Evolutionary conservation across 108 stramenopile genomes (phyloP).

Genomic region (Nannochloropsis oceanica): DNA sequence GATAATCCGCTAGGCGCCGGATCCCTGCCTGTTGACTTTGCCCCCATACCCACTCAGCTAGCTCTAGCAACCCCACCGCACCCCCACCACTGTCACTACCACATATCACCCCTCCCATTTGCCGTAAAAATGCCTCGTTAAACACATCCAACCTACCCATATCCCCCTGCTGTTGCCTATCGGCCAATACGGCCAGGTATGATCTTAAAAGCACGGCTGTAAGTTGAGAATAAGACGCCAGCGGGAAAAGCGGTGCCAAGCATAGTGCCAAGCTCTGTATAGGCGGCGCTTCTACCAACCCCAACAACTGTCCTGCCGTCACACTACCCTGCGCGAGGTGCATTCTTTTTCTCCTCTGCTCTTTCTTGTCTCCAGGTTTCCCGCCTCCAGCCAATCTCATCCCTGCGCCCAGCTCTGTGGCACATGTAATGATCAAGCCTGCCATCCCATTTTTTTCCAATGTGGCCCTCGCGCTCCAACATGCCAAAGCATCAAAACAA

Average conservation of each 20-base stretch:
- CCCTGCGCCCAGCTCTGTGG: not conserved
- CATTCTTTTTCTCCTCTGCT: not conserved
- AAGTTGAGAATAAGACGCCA: not conserved
- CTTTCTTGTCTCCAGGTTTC: not conserved
- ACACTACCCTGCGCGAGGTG: not conserved
- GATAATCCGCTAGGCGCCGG: not conserved
- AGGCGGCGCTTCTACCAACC: not conserved
- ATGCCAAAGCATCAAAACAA: not conserved
- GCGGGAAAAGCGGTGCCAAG: not conserved
- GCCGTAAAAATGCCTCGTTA: not conserved
- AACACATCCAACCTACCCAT: not conserved
- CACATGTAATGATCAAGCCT: not conserved
- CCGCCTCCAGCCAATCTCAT: not conserved
- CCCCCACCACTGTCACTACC: not conserved
- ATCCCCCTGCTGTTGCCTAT: not conserved
- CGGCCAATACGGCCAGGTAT: not conserved
- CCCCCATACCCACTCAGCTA: not conserved
- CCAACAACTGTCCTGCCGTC: not conserved
- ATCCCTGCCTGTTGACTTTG: not conserved
- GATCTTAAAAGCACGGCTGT: not conserved
- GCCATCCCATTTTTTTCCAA: not conserved
- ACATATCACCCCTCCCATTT: not conserved
- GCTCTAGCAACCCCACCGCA: not conserved
- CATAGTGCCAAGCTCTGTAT: not conserved
- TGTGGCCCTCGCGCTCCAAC: not conserved